Evolutionary conservation across 371 early-diverging fungal genomes (phyloP), one percentile per base, ranked within the genome.

Genomic region (Paraphysoderma sedebokerense): DNA sequence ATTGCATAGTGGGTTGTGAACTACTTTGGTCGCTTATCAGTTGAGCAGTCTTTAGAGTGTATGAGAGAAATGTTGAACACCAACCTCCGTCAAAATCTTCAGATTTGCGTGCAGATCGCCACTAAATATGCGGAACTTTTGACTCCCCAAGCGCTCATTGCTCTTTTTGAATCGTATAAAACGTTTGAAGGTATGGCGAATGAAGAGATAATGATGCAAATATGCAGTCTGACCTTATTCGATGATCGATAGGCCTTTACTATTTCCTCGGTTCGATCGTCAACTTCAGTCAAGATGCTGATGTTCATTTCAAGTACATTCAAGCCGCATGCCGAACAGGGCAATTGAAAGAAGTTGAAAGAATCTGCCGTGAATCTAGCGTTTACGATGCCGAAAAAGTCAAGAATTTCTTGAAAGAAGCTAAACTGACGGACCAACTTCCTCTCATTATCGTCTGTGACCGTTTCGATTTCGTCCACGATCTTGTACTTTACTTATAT

Each of bases 381-480:
- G 77, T 73, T 60, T 95, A 92, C 59, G 96, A 97, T 57, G 77
- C 92, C 12, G 98, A 97, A 57, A 85, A 79, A 61, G 96, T 97
- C 63, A 93, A 93, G 67, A 97, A 91, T 65, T 92, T 87, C 68
- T 68, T 97, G 50, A 95, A 92, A 77, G 98, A 97, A 61, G 85
- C 93, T 38, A 82, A 91, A 53, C 74, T 97, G 30, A 62, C 75
- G 19, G 98, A 97, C 61, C 93, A 93, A 59, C 71, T 97, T 40
- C 95, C 98, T 24, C 65, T 97, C 41, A 92, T 97, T 52, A 90
- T 95, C 55, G 98, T 97, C 24, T 95, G 96, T 68, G 98, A 97
- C 59, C 79, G 96, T 45, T 88, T 83, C 55, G 81, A 83, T 60
- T 95, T 84, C 72, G 93, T 97, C 22, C 95, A 93, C 55, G 98